Evolutionary conservation across 1,284 basidiomycete genomes (phyloP), one percentile per base, ranked within the genome.

Genomic region (Puccinia brachypodii): DNA sequence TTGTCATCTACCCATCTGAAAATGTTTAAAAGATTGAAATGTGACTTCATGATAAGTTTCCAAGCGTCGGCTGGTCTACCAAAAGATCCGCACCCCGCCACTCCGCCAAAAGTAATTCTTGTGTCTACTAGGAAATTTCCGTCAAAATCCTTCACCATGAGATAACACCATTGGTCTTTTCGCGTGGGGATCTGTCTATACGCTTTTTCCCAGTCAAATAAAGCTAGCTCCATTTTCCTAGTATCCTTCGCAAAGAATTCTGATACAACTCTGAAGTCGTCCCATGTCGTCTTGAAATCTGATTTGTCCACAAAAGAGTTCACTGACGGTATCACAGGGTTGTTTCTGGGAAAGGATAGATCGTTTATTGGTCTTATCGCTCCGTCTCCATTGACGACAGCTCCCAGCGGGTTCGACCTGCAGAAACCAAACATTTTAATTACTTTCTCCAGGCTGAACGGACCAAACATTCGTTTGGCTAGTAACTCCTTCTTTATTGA

Each of bases 261-360:
- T 47, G 69, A 40, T 1, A 72, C 69, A 8, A 28, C 28, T 3
- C 16, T 28, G 25, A 72, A 72, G 14, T 47, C 69, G 25, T 74
- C 72, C 50, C 72, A 74, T 1, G 72, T 74, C 2, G 72, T 74
- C 3, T 74, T 25, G 22, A 74, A 74, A 19, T 74, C 56, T 2
- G 16, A 19, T 28, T 50, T 56, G 42, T 53, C 14, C 7, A 73
- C 71, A 16, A 73, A 73, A 31, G 25, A 74, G 19, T 74, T 74
- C 4, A 74, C 72, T 1, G 72, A 74, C 16, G 11, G 50, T 3
- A 58, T 38, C 11, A 14, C 1, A 2, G 44, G 44, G 33, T 66
- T 33, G 31, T 66, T 33, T 66, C 62, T 66, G 4, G 62, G 62
- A 66, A 25, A 66, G 4, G 62, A 66, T 4, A 66, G 14, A 33